phyloP scores from a whole-genome alignment of 345 rosid genomes.

The Populus tremula region DNA sequence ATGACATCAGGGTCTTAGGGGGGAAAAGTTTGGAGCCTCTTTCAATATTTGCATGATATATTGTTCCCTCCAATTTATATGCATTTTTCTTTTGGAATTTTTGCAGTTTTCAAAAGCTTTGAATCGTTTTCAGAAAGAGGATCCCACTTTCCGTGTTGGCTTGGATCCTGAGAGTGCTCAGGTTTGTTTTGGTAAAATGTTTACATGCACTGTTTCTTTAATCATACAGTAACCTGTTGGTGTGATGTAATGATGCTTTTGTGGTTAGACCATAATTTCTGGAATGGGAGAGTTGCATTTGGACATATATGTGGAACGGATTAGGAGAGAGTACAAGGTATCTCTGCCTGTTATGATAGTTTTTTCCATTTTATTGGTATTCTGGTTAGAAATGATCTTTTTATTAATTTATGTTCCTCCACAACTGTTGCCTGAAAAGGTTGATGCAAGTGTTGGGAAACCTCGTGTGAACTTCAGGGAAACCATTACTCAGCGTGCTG shows the following conservation, averaged over 20 bases:
- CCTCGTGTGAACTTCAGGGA: constrained; percentile 98
- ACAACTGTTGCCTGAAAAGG: constrained; percentile 40
- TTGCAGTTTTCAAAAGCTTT: constrained; percentile 93
- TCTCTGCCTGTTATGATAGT: constrained; percentile 11
- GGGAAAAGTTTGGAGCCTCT: not conserved
- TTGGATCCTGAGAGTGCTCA: constrained; percentile 98
- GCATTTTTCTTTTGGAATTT: not conserved
- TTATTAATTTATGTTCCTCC: not conserved
- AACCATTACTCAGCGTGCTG: constrained; percentile 81
- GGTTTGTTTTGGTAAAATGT: constrained; percentile 40
- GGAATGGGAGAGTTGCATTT: constrained; percentile 99
- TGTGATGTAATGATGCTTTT: constrained; percentile 10
- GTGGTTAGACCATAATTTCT: constrained; percentile 85
- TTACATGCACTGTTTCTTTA: constrained; percentile 5
- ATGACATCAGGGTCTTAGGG: not conserved
- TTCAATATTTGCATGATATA: not conserved
- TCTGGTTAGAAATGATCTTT: not conserved
- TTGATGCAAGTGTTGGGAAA: constrained; percentile 95
- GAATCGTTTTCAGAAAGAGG: constrained; percentile 91
- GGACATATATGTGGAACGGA: constrained; percentile 94
- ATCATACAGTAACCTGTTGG: not conserved
- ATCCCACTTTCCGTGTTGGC: constrained; percentile 97
- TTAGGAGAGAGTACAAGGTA: constrained; percentile 93
- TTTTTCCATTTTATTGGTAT: not conserved
- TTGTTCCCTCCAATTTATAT: not conserved